Percentiles rank a stretch among this genome's conserved stretches.
Conservation (phyloP, 2,329 filamentous ascomycete species). For the Pestalotiopsis sp. region DNA sequence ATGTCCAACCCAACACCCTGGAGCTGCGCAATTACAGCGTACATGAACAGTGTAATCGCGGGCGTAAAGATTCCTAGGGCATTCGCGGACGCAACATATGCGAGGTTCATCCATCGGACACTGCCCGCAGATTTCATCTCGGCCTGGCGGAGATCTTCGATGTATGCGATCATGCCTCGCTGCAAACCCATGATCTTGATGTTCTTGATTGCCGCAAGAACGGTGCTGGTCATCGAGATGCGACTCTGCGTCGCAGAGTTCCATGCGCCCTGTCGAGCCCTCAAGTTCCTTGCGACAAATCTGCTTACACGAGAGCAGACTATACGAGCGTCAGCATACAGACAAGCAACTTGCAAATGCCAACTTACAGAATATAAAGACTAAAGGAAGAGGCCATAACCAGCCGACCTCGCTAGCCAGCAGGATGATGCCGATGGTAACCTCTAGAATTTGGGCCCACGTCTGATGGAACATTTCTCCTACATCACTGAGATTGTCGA, state of each 20-base stretch:
- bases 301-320: conserved; percentile 40
- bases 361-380: conserved; percentile 42
- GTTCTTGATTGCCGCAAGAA: conserved; percentile 35
- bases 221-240: conserved; percentile 32
- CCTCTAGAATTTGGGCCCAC: conserved; percentile 44
- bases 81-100: conserved; percentile 45
- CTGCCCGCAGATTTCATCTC: conserved; percentile 36
- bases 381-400: conserved; percentile 42
- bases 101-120: conserved; percentile 41
- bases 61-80: conserved; percentile 44
- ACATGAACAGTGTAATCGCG: conserved; percentile 39
- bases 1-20: conserved; percentile 29
- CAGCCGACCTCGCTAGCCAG: conserved; percentile 43
- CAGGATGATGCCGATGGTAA: conserved; percentile 40
- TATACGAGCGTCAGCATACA: conserved; percentile 15
- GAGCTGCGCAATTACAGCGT: conserved; percentile 28
- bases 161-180: conserved; percentile 17
- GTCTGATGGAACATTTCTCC: conserved; percentile 43
- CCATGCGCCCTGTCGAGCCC: conserved; percentile 36
- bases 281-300: conserved; percentile 35
- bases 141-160: conserved; percentile 29
- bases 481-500: conserved; percentile 33
- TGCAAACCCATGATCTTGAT: conserved; percentile 39
- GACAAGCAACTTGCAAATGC: neutral
- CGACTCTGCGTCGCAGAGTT: conserved; percentile 40